These are phyloP conservation scores for Phyllachora maydis DNA, from an alignment of 2,329 filamentous ascomycete species.

Conservation along the genomic window DNA sequence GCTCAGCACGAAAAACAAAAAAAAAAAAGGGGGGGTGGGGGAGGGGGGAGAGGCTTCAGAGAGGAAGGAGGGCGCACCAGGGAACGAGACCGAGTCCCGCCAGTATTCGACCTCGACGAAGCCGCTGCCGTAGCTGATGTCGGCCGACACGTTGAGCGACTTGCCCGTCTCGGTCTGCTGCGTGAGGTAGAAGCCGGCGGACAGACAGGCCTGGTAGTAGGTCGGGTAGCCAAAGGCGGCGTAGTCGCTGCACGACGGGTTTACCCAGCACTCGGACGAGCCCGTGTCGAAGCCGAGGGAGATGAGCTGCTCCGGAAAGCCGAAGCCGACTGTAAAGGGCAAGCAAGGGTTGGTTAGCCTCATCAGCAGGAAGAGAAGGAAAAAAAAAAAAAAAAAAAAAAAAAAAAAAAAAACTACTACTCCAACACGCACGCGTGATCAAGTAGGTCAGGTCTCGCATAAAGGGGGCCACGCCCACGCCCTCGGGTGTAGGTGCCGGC, in stretches of 20 bases:
- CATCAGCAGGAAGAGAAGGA: too few species aligned
- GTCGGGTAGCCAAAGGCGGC: constrained; percentile 1
- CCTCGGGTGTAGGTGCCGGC: too few species aligned
- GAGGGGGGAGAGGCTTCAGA: background rate
- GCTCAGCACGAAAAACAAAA: too few species aligned
- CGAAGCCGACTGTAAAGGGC: too few species aligned
- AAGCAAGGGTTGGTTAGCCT: too few species aligned
- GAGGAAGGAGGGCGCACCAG: constrained; percentile 2
- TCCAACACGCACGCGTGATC: too few species aligned
- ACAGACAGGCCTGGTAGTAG: constrained; percentile 4
- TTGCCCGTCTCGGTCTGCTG: constrained; percentile 3
- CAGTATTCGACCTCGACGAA: constrained; percentile 4
- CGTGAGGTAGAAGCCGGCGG: constrained; percentile 4
- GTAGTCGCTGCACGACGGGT: constrained; percentile 5
- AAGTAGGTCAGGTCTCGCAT: too few species aligned
- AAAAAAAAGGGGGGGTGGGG: background rate
- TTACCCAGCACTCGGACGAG: constrained; percentile 19
- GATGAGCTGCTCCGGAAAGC: too few species aligned
- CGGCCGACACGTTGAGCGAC: constrained; percentile 2
- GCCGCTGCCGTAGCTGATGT: constrained; percentile 6
- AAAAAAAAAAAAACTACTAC: too few species aligned
- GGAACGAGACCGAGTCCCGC: constrained; percentile 4
- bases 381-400: too few species aligned
- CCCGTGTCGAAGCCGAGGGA: constrained; percentile 19
- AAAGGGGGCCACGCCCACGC: too few species aligned